Conservation (phyloP, 192 early-diverging fungal genomes). For the Pilobolus umbonatus region DNA sequence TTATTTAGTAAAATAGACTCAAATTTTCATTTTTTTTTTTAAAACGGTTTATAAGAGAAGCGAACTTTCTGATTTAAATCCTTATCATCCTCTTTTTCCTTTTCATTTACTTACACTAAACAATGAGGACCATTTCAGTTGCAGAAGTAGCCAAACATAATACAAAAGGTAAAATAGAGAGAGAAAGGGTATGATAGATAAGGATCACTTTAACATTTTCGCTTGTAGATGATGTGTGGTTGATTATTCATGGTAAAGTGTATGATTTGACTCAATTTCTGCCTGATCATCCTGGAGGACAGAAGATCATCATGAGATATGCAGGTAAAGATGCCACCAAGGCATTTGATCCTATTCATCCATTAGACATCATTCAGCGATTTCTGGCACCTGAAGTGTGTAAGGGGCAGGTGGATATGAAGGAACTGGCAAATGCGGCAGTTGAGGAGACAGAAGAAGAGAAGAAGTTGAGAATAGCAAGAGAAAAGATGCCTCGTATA, state of each 20-base stretch:
- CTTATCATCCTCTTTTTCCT: too few species aligned
- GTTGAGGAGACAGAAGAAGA: conserved; percentile 38
- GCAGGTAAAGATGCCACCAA: conserved; percentile 69
- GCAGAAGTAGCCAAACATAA: conserved; percentile 36
- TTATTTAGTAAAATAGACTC: too few species aligned
- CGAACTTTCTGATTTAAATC: too few species aligned
- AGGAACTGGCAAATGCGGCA: conserved; percentile 11
- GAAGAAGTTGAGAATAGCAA: conserved; percentile 22
- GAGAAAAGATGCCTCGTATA: conserved; percentile 46
- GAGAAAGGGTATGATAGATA: too few species aligned
- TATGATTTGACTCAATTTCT: conserved; percentile 59
- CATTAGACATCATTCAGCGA: conserved; percentile 55
- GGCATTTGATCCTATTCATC: conserved; percentile 63
- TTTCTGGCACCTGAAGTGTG: conserved; percentile 45
- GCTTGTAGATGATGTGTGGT: conserved; percentile 54
- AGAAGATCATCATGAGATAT: conserved; percentile 52
- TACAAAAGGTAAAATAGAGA: conserved; percentile 27
- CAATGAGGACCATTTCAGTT: neutral
- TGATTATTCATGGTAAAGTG: conserved; percentile 59
- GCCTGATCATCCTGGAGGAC: conserved; percentile 57
- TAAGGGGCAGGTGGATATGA: conserved; percentile 51
- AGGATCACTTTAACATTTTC: neutral
- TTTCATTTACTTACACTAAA: too few species aligned
- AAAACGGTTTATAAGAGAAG: neutral
- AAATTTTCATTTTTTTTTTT: neutral